Evolutionary conservation across 768 basidiomycete species (phyloP).

Genomic region (Podaxis sp.): DNA sequence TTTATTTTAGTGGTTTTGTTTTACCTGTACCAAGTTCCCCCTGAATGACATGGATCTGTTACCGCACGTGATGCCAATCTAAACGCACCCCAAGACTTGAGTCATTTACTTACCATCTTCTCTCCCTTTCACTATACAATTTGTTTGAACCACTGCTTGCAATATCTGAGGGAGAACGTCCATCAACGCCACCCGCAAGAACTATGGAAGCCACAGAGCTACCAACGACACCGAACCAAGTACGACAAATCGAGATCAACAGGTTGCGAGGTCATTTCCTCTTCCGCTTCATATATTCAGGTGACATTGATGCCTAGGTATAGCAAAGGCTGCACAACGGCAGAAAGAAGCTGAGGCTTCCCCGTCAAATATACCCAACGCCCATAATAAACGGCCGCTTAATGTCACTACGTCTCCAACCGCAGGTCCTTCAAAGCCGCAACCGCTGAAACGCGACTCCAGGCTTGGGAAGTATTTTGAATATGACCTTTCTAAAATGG

Average conservation of each 20-base stretch:
- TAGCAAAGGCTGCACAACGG: slow-evolving; percentile 77
- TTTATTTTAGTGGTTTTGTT: neutral
- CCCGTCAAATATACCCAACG: slow-evolving; percentile 49
- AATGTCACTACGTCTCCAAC: slow-evolving; percentile 65
- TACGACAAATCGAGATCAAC: slow-evolving; percentile 75
- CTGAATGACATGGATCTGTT: neutral
- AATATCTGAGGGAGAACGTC: slow-evolving; percentile 29
- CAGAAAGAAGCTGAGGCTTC: slow-evolving; percentile 57
- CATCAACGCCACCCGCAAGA: slow-evolving; percentile 42
- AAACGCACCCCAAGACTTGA: neutral
- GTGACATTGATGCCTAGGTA: slow-evolving; percentile 1
- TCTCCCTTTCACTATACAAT: neutral
- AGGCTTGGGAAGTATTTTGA: slow-evolving; percentile 92
- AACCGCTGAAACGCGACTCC: slow-evolving; percentile 68
- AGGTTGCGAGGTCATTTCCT: slow-evolving; percentile 61
- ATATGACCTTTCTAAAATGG: slow-evolving; percentile 95
- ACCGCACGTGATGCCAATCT: neutral
- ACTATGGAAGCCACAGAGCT: slow-evolving; percentile 20
- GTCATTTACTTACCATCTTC: neutral
- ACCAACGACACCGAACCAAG: slow-evolving; percentile 64
- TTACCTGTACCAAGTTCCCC: neutral
- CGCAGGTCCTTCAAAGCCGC: slow-evolving; percentile 42
- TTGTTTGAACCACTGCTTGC: neutral
- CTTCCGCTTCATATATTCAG: neutral
- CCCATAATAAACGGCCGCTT: slow-evolving; percentile 77